A percentile compares a stretch with the other conserved stretches of the same genome.
Conservation (phyloP, 805 yeast genomes). For the Candida sithepensis region DNA sequence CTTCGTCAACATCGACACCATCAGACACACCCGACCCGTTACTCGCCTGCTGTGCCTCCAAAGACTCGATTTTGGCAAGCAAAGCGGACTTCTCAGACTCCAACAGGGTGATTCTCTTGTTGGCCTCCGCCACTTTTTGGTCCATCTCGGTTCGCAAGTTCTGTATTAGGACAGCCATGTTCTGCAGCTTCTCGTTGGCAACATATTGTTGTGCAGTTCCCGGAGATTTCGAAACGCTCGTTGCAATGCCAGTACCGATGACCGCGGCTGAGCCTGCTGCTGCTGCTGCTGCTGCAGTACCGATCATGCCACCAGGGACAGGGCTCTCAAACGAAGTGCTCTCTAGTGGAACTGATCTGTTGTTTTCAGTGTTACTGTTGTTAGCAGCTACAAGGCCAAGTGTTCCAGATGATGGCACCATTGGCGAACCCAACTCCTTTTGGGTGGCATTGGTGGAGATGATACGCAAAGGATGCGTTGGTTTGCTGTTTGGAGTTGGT, state of each 20-base stretch:
- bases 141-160: conserved; percentile 41
- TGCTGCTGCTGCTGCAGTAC: not conserved
- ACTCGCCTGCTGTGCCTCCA: too few species aligned
- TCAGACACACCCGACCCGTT: too few species aligned
- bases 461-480: conserved; percentile 16
- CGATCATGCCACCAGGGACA: not conserved
- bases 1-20: not conserved
- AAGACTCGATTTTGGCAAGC: conserved; percentile 5
- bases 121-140: conserved; percentile 54
- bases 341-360: not conserved
- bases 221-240: not conserved
- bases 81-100: conserved; percentile 35
- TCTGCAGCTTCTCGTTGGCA: conserved; percentile 21
- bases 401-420: conserved; percentile 2
- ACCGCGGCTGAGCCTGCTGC: not conserved
- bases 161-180: conserved; percentile 24
- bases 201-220: not conserved
- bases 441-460: conserved; percentile 4
- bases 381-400: not conserved
- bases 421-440: conserved; percentile 17
- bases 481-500: conserved; percentile 13
- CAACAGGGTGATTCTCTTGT: conserved; percentile 46
- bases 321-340: not conserved
- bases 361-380: not conserved
- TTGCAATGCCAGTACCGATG: too few species aligned